Evolutionary conservation across 495 filamentous ascomycete genomes (phyloP), one percentile per base, ranked within the genome.

Genomic region (Neurospora tetrasperma): DNA sequence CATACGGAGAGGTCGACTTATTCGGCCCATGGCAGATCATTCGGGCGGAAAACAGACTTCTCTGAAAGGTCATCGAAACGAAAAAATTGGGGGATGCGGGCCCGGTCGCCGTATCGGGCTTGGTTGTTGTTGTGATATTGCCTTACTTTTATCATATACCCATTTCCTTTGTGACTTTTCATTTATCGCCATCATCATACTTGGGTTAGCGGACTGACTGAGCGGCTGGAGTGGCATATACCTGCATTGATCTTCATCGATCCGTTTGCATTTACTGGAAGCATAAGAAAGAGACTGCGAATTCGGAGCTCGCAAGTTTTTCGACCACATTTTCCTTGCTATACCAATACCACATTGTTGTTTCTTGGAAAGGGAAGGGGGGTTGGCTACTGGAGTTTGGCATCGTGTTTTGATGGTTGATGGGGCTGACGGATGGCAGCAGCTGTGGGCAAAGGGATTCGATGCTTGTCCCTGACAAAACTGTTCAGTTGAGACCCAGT

Each of bases 1-100:
- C 76, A 0, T 83, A 83, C 41, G 81, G 82, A 54, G 82, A 83
- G 71, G 76, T 79, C 54, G 80, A 82, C 18, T 73, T 81, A 68
- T 76, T 77, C 54, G 80, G 78, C 0, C 78, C 82, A 20, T 83
- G 80, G 80, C 80, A 82, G 77, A 73, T 77, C 69, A 78, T 81
- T 46, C 71, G 71, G 59, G 73, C 78, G 5, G 81, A 81, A 71
- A 83, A 83, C 76, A 74, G 78, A 70, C 70, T 72, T 41, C 71
- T 83, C 5, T 83, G 71, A 73, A 12, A 14, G 11, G 12, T 7
- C 6, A 38, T 66, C 23, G 7, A 14, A 5, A 18, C 27, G 0
- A 18, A 27, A 27, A 38, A 16, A 43, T 38, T 73, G 20, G 6
- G 40, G 42, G 72, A 11, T 41, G 27, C 35, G 54, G 70, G 12